These are phyloP conservation scores for Ricinus communis DNA, from an alignment of 345 rosid species.

Conservation along the genomic window DNA sequence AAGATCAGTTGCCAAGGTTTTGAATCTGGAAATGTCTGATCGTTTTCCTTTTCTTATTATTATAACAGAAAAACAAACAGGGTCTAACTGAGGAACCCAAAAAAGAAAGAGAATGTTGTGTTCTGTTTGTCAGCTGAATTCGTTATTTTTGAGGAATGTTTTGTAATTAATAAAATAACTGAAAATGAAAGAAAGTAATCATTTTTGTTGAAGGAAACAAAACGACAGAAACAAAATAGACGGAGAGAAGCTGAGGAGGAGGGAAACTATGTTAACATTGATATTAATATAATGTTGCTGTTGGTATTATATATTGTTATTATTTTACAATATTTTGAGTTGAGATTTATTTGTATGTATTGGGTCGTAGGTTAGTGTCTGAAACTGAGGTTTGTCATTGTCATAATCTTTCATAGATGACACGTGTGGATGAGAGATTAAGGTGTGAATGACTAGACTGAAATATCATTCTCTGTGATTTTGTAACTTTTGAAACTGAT, in stretches of 20 bases:
- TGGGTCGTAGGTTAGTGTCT: too few relatives aligned
- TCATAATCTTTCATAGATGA: too few relatives aligned
- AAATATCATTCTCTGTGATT: neutral
- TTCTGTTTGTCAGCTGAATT: neutral
- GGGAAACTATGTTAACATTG: neutral
- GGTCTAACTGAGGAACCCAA: neutral
- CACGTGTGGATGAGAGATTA: neutral
- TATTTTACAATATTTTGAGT: neutral
- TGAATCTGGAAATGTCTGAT: neutral
- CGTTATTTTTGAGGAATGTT: conserved; percentile 3
- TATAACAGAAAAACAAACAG: neutral
- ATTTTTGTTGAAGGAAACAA: too few relatives aligned
- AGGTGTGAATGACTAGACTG: neutral
- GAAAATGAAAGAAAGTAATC: neutral
- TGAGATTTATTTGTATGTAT: neutral
- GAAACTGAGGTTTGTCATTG: neutral
- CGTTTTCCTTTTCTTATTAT: too few relatives aligned
- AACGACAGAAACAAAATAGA: neutral
- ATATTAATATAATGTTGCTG: too few relatives aligned
- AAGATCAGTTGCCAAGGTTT: neutral
- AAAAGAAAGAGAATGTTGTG: neutral
- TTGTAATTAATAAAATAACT: neutral
- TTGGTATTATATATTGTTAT: neutral
- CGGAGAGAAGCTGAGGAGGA: too few relatives aligned
- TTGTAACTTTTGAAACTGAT: conserved; percentile 16